Conservation (phyloP, 2,329 filamentous ascomycete genomes). For the Juglanconis sp. region DNA sequence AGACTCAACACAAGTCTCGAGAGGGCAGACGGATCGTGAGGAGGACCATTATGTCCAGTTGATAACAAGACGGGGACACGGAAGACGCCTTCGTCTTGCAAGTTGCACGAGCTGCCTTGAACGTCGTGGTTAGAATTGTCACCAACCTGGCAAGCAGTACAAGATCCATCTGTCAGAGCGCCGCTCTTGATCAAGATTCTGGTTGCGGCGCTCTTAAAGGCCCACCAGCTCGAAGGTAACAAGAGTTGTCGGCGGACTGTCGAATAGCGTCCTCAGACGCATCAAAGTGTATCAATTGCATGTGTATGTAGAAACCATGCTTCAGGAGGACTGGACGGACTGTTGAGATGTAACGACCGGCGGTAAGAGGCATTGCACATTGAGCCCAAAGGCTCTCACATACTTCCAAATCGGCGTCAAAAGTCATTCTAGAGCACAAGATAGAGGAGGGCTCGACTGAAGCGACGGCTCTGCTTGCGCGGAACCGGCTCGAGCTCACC, state of each 20-base stretch:
- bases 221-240: too few species aligned
- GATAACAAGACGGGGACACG: too few species aligned
- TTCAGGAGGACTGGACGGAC: not conserved
- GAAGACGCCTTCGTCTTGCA: too few species aligned
- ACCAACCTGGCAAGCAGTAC: too few species aligned
- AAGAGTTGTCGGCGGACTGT: too few species aligned
- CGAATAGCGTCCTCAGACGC: too few species aligned
- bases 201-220: too few species aligned
- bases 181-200: too few species aligned
- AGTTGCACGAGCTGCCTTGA: too few species aligned
- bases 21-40: not conserved
- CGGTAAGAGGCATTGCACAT: slow-evolving; percentile 69
- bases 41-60: not conserved
- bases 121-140: too few species aligned
- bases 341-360: slow-evolving; percentile 61
- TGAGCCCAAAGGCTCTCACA: slow-evolving; percentile 56
- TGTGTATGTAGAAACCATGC: not conserved
- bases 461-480: slow-evolving; percentile 37
- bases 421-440: slow-evolving; percentile 63
- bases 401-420: slow-evolving; percentile 70
- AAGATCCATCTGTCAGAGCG: too few species aligned
- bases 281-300: not conserved
- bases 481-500: slow-evolving; percentile 57
- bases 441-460: slow-evolving; percentile 69
- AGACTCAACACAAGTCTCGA: slow-evolving; percentile 9